Evolutionary conservation across 345 rosid genomes (phyloP).

Genomic region (Crucihimalaya himalaica): DNA sequence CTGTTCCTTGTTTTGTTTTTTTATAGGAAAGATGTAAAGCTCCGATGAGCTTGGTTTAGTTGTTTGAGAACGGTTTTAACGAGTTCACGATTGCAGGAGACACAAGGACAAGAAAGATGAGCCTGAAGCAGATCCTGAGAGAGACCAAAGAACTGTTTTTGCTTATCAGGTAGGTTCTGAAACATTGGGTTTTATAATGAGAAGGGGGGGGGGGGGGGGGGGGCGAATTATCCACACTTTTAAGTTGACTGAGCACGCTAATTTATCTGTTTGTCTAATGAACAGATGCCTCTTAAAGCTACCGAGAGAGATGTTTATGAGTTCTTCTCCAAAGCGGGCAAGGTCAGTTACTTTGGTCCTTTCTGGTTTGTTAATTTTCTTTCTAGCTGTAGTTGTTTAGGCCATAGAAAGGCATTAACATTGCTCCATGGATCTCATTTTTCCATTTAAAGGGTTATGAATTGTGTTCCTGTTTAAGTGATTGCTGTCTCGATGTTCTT

Average conservation of each 20-base stretch:
- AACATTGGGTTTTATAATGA: not conserved
- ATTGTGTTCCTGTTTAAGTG: not conserved
- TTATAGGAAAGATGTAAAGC: not conserved
- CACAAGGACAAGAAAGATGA: slow-evolving; percentile 87
- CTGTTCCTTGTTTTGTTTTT: not conserved
- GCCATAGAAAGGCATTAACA: not conserved
- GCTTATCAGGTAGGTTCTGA: slow-evolving; percentile 73
- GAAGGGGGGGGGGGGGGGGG: too few species aligned
- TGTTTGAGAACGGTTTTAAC: not conserved
- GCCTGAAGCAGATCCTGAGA: slow-evolving; percentile 94
- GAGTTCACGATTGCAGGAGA: slow-evolving; percentile 49
- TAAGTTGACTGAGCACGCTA: not conserved
- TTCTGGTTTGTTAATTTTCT: slow-evolving; percentile 9
- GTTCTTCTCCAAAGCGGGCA: slow-evolving; percentile 93
- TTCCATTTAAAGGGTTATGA: not conserved
- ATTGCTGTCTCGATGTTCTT: too few species aligned
- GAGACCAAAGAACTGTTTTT: slow-evolving; percentile 96
- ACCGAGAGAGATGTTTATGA: slow-evolving; percentile 90
- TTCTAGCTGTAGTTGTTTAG: slow-evolving; percentile 1
- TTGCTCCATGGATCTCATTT: not conserved
- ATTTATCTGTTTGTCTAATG: slow-evolving; percentile 26
- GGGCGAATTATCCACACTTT: not conserved
- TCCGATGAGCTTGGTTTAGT: not conserved
- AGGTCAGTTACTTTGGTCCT: slow-evolving; percentile 50
- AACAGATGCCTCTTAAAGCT: slow-evolving; percentile 95